These are phyloP conservation scores for Naganishia sp. DNA, from an alignment of 1,284 basidiomycete species.

Conservation along the genomic window DNA sequence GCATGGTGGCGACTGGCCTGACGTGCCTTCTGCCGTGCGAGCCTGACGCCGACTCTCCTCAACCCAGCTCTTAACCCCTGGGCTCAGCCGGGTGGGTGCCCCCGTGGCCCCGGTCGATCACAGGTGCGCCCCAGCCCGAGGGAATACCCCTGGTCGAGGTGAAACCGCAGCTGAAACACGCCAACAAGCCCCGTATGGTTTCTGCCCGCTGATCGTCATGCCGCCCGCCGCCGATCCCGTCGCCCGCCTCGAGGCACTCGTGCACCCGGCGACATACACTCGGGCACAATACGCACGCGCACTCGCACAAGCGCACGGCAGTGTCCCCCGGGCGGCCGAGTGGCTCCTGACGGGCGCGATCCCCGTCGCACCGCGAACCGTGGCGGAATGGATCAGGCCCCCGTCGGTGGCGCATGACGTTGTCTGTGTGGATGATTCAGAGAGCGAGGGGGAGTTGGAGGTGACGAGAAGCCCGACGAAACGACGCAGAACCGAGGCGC, in stretches of 20 bases:
- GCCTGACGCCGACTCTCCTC: too few relatives aligned
- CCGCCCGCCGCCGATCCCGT: conserved; percentile 40
- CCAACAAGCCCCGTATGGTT: neutral
- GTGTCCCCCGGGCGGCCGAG: conserved; percentile 63
- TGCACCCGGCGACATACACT: conserved; percentile 47
- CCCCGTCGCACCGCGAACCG: conserved; percentile 37
- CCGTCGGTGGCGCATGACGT: neutral
- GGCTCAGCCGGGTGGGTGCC: neutral
- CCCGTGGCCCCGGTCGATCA: neutral
- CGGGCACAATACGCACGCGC: conserved; percentile 58
- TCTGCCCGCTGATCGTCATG: neutral
- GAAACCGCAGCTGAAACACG: conserved; percentile 7
- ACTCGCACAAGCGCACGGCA: conserved; percentile 63
- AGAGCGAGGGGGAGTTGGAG: neutral
- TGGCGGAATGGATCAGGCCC: conserved; percentile 46
- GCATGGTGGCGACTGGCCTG: neutral
- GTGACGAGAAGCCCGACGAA: neutral
- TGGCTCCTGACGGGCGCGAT: conserved; percentile 46
- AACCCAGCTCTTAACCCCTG: too few relatives aligned
- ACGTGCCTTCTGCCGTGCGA: neutral
- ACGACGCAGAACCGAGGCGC: conserved; percentile 1
- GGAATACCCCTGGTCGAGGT: too few relatives aligned
- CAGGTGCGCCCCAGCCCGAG: conserved; percentile 1
- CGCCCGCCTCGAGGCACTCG: conserved; percentile 45
- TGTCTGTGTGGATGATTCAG: conserved; percentile 2